These are phyloP conservation scores for Mycena vulgaris DNA, from an alignment of 768 basidiomycete species.

Conservation along the genomic window DNA sequence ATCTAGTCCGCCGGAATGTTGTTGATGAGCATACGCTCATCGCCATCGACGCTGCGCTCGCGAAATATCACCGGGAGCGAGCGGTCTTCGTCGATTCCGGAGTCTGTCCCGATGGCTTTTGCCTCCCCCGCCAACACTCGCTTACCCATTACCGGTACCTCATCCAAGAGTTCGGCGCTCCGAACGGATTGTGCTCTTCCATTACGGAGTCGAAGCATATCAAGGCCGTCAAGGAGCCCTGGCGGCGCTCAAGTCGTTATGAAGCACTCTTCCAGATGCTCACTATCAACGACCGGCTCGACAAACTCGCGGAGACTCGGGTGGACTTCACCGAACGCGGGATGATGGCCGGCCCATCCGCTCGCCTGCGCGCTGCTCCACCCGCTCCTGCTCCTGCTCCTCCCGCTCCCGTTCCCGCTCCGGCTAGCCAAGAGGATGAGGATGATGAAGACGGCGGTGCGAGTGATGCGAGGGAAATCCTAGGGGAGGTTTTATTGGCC, in stretches of 20 bases:
- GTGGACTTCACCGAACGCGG: slow-evolving; percentile 38
- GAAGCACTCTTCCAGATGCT: slow-evolving; percentile 52
- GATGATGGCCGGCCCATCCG: slow-evolving; percentile 8
- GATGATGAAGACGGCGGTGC: slow-evolving; percentile 29
- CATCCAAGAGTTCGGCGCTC: slow-evolving; percentile 52
- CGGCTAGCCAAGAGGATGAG: not conserved
- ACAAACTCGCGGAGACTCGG: slow-evolving; percentile 44
- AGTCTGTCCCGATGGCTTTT: slow-evolving; percentile 50
- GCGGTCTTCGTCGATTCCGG: slow-evolving; percentile 35
- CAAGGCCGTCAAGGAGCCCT: slow-evolving; percentile 54
- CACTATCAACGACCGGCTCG: slow-evolving; percentile 45
- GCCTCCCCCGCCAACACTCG: slow-evolving; percentile 51
- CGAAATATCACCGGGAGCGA: slow-evolving; percentile 41
- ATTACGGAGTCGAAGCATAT: slow-evolving; percentile 56
- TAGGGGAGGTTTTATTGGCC: slow-evolving; percentile 32
- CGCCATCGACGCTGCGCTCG: slow-evolving; percentile 36
- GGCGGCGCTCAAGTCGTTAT: slow-evolving; percentile 44
- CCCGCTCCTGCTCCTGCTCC: not conserved
- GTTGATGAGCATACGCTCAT: slow-evolving; percentile 39
- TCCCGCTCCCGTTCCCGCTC: too few species aligned
- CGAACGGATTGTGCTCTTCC: slow-evolving; percentile 22
- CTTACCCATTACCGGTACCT: slow-evolving; percentile 47
- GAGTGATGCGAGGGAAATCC: slow-evolving; percentile 9
- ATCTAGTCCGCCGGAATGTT: slow-evolving; percentile 40
- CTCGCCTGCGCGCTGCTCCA: not conserved